These are phyloP conservation scores for Peribolospora kevripleyi DNA, from an alignment of 768 basidiomycete genomes.

Conservation along the genomic window DNA sequence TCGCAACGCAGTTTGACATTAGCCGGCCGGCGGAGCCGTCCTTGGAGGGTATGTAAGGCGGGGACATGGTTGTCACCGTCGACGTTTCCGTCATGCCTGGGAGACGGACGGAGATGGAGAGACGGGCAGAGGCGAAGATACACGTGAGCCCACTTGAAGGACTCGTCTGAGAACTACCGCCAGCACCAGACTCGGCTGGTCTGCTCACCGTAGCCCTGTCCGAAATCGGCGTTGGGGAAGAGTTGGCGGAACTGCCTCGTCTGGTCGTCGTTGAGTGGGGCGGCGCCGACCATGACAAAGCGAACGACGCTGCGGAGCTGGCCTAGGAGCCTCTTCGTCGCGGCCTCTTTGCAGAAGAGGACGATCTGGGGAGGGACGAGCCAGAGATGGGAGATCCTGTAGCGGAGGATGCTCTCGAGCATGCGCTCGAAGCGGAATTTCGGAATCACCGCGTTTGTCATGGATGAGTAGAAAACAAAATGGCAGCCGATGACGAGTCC, in stretches of 20 bases:
- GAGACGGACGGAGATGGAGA: too few relatives aligned
- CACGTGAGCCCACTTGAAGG: too few relatives aligned
- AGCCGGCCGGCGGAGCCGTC: conserved; percentile 1
- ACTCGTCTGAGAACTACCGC: too few relatives aligned
- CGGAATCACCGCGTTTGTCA: background rate
- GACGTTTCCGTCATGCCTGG: conserved; percentile 3
- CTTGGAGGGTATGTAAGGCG: background rate
- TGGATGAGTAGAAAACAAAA: background rate
- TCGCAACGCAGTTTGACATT: conserved; percentile 2
- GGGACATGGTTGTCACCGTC: conserved; percentile 2
- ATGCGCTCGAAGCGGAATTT: conserved; percentile 2
- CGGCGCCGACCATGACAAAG: conserved; percentile 6
- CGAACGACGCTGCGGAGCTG: conserved; percentile 3
- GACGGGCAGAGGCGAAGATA: background rate
- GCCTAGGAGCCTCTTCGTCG: background rate
- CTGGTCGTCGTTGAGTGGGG: conserved; percentile 6
- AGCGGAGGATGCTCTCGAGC: conserved; percentile 2
- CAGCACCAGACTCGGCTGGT: too few relatives aligned
- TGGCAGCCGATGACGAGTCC: conserved; percentile 6
- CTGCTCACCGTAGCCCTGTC: conserved; percentile 4
- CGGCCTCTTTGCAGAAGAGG: conserved; percentile 5
- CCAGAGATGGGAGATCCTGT: conserved; percentile 6
- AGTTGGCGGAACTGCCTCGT: background rate
- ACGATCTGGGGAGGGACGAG: conserved; percentile 7
- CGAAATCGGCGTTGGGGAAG: conserved; percentile 1